These are phyloP conservation scores for Stylosanthes scabra DNA, from an alignment of 331 rosid genomes.

Conservation along the genomic window DNA sequence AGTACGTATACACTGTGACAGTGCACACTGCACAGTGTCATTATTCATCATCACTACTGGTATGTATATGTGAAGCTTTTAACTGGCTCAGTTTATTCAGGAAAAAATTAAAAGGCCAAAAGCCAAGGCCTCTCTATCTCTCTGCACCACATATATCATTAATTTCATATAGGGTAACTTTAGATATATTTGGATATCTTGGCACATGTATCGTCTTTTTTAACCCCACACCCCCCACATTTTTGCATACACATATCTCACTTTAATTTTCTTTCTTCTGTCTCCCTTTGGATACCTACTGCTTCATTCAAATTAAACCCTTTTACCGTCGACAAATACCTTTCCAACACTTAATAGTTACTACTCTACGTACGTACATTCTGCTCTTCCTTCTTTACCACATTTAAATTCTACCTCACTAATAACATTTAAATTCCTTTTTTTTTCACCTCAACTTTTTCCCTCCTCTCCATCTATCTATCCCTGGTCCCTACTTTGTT, in stretches of 20 bases:
- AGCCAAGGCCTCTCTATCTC: neutral
- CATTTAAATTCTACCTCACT: no score
- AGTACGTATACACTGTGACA: neutral
- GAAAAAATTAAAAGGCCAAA: neutral
- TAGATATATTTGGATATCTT: slow-evolving; percentile 16
- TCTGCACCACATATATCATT: neutral
- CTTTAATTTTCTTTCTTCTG: neutral
- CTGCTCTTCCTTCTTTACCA: no score
- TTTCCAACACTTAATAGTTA: no score
- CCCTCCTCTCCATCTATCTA: neutral
- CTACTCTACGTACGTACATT: no score
- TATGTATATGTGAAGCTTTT: neutral
- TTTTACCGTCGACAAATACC: no score
- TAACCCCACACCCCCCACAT: neutral
- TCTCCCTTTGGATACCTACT: neutral
- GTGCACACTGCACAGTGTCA: neutral
- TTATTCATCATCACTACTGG: no score
- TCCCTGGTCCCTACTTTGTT: neutral
- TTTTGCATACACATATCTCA: neutral
- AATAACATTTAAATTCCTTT: no score
- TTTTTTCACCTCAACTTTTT: no score
- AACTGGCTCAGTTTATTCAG: slow-evolving; percentile 16
- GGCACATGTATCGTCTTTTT: neutral
- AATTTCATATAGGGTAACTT: slow-evolving; percentile 12
- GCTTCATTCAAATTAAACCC: no score